These are phyloP conservation scores for Thalassiosira exigua DNA, from an alignment of 352 stramenopile species.

Conservation along the genomic window DNA sequence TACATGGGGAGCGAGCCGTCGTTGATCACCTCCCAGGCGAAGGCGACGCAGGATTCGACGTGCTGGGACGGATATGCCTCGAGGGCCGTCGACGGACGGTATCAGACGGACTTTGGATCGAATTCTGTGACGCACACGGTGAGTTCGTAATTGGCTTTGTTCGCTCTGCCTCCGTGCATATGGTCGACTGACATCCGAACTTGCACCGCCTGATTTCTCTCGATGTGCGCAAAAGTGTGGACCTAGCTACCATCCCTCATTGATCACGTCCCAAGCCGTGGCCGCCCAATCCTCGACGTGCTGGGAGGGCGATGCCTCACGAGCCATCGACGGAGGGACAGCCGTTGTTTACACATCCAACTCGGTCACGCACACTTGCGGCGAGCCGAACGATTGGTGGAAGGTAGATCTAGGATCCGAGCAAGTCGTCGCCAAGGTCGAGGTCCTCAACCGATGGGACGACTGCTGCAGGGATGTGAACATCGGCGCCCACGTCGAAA, in stretches of 20 bases:
- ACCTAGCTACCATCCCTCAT: no score
- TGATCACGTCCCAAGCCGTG: no score
- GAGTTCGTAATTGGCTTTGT: no score
- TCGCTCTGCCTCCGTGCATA: no score
- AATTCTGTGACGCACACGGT: conserved; percentile 17
- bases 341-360: conserved; percentile 2
- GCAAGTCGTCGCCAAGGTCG: not conserved
- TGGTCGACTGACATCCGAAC: no score
- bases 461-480: not conserved
- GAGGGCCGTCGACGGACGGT: conserved; percentile 30
- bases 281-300: conserved; percentile 24
- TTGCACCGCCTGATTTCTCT: no score
- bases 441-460: not conserved
- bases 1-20: no score
- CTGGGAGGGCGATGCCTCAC: conserved; percentile 13
- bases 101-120: not conserved
- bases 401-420: not conserved
- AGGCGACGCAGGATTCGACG: conserved; percentile 14
- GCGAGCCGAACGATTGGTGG: not conserved
- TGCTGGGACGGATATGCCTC: conserved; percentile 21
- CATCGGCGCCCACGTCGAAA: not conserved
- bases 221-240: no score
- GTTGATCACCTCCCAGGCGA: no score
- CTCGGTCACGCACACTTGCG: conserved; percentile 19
- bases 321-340: conserved; percentile 30